Evolutionary conservation across 306 rosid genomes (phyloP).

Genomic region (Coriaria nepalensis): DNA sequence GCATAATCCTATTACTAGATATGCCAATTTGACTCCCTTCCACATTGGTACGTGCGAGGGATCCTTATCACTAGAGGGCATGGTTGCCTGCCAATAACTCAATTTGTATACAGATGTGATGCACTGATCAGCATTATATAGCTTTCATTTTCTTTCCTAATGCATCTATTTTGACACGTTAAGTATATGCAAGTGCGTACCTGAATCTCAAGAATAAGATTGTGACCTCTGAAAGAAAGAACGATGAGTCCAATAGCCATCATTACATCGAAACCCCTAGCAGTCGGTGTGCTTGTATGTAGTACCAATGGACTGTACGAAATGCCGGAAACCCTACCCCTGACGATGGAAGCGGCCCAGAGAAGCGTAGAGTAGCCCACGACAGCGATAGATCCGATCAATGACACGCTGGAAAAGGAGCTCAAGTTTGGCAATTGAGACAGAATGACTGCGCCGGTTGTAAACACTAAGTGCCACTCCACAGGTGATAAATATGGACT

Average conservation of each 20-base stretch:
- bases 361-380: constrained; percentile 28
- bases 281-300: not conserved
- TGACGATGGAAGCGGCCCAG: constrained; percentile 25
- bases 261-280: constrained; percentile 19
- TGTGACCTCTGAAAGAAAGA: constrained; percentile 51
- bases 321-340: constrained; percentile 28
- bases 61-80: constrained; percentile 38
- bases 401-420: constrained; percentile 37
- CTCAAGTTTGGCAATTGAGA: constrained; percentile 42
- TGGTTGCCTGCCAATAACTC: constrained; percentile 26
- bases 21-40: constrained; percentile 30
- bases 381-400: constrained; percentile 38
- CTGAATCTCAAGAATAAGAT: constrained; percentile 48
- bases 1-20: constrained; percentile 23
- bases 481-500: constrained; percentile 17
- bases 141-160: too few relatives aligned
- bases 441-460: constrained; percentile 27
- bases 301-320: constrained; percentile 20
- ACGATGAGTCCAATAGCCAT: constrained; percentile 42
- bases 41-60: constrained; percentile 44
- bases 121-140: too few relatives aligned
- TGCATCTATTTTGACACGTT: too few relatives aligned
- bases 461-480: constrained; percentile 38
- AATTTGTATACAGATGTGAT: too few relatives aligned
- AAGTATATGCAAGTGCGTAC: constrained; percentile 6